Evolutionary conservation across 306 rosid genomes (phyloP).

Genomic region (Cyamopsis tetragonoloba): DNA sequence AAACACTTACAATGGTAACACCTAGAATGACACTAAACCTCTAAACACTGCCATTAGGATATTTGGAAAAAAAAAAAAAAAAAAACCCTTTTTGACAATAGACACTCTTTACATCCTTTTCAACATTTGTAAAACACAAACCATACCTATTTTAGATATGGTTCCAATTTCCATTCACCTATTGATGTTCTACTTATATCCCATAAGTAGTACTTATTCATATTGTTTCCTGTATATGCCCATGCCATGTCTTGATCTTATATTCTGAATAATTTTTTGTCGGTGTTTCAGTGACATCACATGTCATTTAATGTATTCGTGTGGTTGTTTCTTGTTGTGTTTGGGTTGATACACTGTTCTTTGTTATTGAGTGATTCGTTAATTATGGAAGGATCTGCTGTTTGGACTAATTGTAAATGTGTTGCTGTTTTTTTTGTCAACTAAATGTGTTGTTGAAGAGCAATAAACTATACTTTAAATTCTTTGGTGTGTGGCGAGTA

Average conservation of each 20-base stretch:
- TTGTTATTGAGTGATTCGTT: not conserved
- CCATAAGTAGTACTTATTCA: not conserved
- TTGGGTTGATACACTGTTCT: not conserved
- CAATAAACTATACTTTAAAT: not conserved
- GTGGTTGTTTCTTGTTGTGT: not conserved
- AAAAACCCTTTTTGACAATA: not conserved
- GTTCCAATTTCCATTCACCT: not conserved
- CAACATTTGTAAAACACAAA: not conserved
- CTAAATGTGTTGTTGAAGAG: too few species aligned
- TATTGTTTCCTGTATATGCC: not conserved
- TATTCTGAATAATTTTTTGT: not conserved
- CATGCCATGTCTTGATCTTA: not conserved
- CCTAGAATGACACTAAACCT: not conserved
- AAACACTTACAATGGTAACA: slow-evolving; percentile 6
- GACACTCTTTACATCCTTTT: not conserved
- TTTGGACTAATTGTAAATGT: not conserved
- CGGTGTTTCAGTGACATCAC: not conserved
- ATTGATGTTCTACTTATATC: slow-evolving; percentile 1
- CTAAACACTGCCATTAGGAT: not conserved
- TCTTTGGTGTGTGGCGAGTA: not conserved
- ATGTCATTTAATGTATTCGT: not conserved
- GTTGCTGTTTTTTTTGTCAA: too few species aligned
- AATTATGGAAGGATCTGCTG: not conserved
- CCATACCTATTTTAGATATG: not conserved
- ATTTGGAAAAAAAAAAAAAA: too few species aligned